Base-by-base conservation (phyloP, 2,329 filamentous ascomycete species). In the Ramichloridium luteum region DNA sequence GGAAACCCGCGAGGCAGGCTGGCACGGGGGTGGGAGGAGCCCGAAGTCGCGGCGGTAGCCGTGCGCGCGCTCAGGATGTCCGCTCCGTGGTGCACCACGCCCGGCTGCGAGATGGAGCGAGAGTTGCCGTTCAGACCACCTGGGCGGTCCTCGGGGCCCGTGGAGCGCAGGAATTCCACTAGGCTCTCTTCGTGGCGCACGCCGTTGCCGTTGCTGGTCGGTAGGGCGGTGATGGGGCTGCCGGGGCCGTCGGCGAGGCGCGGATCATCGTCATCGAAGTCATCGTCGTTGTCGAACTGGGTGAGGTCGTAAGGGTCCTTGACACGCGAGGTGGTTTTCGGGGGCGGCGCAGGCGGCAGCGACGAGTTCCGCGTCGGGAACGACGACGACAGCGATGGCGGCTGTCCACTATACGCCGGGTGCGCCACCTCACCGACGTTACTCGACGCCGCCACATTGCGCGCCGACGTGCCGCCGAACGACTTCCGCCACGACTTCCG, bases 301-400 rank as follows among this genome's bases (percentile, higher is more conserved):
- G 20, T n/a, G 41, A 96, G 83, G n/a, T 85, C 83, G 44, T 96
- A 96, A 0, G 88, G 90, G 48, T 98, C 90, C 35, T 73, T 80
- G 31, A 85, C 74, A 16, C 83, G 75, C n/a, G 27, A 78, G 72
- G 27, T 78, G 81, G 49, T 81, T n/a, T n/a, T 93, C 32, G 80
- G 73, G 8, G 30, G 23, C 5, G 40, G 37, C 25, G 32, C 38
- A 13, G 15, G 18, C 3, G 31, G 28, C 8, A 25, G n/a, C 23
- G 9, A 36, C 26, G 9, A 30, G n/a, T 22, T 25, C 31, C 4
- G 39, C 34, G 13, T 28, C 28, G 10, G 31, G 18, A 13, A 18
- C 16, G 29, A 23, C 6, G 31, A 36, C 12, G 36, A 36, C 15
- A 40, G 29, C 5, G 41, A 29, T 23, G 34, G 39, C 5, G 35